Evolutionary conservation across 2,329 filamentous ascomycete species (phyloP), one percentile per base, ranked within the genome.

Genomic region (Pyrenophora tritici-repentis): DNA sequence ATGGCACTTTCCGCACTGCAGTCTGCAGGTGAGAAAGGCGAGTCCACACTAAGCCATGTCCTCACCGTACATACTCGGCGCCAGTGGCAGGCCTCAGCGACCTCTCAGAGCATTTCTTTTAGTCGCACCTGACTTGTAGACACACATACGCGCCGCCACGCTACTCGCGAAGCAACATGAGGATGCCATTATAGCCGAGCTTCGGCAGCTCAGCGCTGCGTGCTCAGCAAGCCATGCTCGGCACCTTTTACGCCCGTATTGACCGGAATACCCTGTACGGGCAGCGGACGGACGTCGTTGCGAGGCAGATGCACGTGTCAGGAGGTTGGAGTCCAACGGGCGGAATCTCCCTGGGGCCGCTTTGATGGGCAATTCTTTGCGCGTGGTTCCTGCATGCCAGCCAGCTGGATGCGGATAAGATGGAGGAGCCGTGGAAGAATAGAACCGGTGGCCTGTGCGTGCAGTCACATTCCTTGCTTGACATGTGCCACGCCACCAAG

Each of bases 371-470:
- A 47, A 32, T 42, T 31, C 8, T 29, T 36, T 9, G 32, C 42
- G 37, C 26, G 18, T 20, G 48, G 36, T 32, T 29, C 41, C 42
- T 41, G 37, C 6, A 47, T 29, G 12, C 42, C 43, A 31, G 37
- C 22, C 24, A 31, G 22, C n/a, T 51, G 48, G 48, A 47, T 47
- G 45, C 10, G 26, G 26, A 29, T 9, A 29, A 9, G 43, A 51
- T 51, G 22, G 38, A 51, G 36, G 43, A 12, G n/a, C 17, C 8
- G 22, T 34, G 43, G 48, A 47, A 36, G 37, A 18, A 35, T 42
- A 18, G 33, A 47, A 42, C 45, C 45, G 45, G 32, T 29, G 38
- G 45, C n/a, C 38, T 16, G 45, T 48, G 45, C 45, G 16, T 12
- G 14, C 12, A 39, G 20, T 26, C 22, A 4, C 18, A 20, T 20